Conservation (phyloP, 2,329 filamentous ascomycete genomes). For the Sporothrix schenckii region DNA sequence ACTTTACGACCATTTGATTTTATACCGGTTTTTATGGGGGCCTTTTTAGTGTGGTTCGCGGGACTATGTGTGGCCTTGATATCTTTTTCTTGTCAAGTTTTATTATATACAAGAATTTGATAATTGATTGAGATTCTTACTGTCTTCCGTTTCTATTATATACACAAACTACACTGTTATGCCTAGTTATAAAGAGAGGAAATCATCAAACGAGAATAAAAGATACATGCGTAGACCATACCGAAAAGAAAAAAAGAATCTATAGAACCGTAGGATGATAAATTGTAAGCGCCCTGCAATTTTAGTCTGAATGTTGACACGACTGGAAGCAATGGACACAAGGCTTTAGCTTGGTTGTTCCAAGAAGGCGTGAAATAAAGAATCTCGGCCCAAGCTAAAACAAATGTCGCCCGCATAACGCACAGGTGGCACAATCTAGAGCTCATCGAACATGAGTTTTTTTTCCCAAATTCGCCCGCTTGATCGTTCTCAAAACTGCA, state of each 20-base stretch:
- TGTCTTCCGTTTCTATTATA: not conserved
- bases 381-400: not conserved
- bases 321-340: not conserved
- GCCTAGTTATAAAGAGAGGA: not conserved
- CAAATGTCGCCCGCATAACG: not conserved
- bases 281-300: constrained; percentile 7
- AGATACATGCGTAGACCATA: not conserved
- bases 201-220: constrained; percentile 23
- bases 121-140: not conserved
- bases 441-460: not conserved
- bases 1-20: not conserved
- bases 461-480: not conserved
- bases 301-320: not conserved
- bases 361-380: not conserved
- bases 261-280: not conserved
- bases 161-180: not conserved
- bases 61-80: too few relatives aligned
- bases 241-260: not conserved
- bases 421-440: not conserved
- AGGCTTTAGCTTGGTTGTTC: not conserved
- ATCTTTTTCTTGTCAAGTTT: not conserved
- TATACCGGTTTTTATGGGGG: not conserved
- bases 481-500: not conserved
- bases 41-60: too few relatives aligned
- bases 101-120: not conserved